A percentile compares a stretch with the other conserved stretches of the same genome.
phyloP scores from a whole-genome alignment of 805 yeast genomes.

The Scheffersomyces stipitis region DNA sequence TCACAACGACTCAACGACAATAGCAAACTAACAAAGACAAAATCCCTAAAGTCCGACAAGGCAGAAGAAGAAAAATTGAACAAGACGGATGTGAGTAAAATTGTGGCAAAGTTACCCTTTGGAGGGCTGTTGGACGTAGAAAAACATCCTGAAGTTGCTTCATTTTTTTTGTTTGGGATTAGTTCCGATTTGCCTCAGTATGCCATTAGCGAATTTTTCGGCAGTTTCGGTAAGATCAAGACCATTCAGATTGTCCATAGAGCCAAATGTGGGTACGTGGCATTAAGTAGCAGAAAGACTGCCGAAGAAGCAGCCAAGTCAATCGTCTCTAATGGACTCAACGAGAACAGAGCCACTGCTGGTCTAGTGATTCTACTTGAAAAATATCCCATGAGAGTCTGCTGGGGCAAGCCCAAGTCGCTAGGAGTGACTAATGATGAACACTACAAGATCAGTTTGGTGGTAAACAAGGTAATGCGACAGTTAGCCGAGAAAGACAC shows the following conservation, averaged over 20 bases:
- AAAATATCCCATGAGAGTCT: constrained; percentile 48
- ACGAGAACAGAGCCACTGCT: constrained; percentile 25
- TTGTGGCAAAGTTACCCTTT: constrained; percentile 65
- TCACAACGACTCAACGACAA: constrained; percentile 29
- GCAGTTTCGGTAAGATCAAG: constrained; percentile 45
- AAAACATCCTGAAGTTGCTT: constrained; percentile 40
- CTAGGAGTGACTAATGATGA: constrained; percentile 46
- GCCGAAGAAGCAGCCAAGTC: constrained; percentile 48
- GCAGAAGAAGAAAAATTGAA: constrained; percentile 14
- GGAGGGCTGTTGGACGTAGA: constrained; percentile 54
- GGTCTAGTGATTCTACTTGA: constrained; percentile 32
- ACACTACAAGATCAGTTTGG: constrained; percentile 45
- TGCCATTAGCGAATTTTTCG: constrained; percentile 51
- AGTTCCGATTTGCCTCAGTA: constrained; percentile 67
- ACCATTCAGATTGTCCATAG: constrained; percentile 52
- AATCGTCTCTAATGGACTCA: constrained; percentile 24
- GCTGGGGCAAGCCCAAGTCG: constrained; percentile 53
- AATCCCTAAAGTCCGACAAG: constrained; percentile 3
- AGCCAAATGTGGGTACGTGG: constrained; percentile 64
- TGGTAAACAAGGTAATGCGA: constrained; percentile 53
- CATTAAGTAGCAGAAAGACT: constrained; percentile 46
- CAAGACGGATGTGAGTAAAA: constrained; percentile 49
- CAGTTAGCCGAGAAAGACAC: constrained; percentile 48
- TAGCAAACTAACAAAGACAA: constrained; percentile 4
- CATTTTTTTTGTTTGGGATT: constrained; percentile 77